Evolutionary conservation across 805 yeast genomes (phyloP).

Genomic region (Candida chilensis): DNA sequence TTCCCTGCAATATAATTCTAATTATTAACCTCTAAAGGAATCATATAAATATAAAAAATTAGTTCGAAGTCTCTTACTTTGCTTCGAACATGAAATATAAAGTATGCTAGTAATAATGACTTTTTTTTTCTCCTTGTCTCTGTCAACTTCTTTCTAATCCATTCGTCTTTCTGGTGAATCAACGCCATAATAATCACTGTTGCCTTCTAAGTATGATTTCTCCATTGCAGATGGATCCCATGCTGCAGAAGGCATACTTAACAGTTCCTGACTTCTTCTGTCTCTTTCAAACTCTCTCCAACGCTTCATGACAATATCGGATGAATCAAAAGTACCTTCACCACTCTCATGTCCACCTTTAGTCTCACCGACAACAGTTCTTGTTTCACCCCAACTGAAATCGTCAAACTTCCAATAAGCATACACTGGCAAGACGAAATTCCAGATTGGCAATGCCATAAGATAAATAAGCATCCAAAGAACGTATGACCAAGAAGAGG

Average conservation of each 20-base stretch:
- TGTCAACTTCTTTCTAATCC: too few relatives aligned
- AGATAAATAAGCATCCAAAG: conserved; percentile 75
- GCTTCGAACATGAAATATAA: too few relatives aligned
- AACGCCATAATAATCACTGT: neutral
- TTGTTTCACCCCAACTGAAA: conserved; percentile 93
- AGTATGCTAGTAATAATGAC: too few relatives aligned
- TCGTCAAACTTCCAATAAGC: conserved; percentile 95
- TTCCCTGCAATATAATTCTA: too few relatives aligned
- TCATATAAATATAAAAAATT: too few relatives aligned
- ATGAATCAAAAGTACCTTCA: conserved; percentile 87
- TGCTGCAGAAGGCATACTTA: conserved; percentile 28
- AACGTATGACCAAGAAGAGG: conserved; percentile 62
- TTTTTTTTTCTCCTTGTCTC: too few relatives aligned
- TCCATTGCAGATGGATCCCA: conserved; percentile 28
- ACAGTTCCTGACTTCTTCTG: conserved; percentile 19
- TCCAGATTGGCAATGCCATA: conserved; percentile 87
- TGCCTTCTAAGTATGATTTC: conserved; percentile 1
- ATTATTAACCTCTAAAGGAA: too few relatives aligned
- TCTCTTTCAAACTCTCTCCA: conserved; percentile 93
- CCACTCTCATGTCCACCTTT: conserved; percentile 58
- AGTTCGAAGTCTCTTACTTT: too few relatives aligned
- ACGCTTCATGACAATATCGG: conserved; percentile 79
- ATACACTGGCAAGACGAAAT: conserved; percentile 76
- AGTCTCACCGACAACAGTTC: conserved; percentile 65
- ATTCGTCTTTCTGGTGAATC: too few relatives aligned